These are phyloP conservation scores for Aspergillus sp. DNA, from an alignment of 2,329 filamentous ascomycete genomes.

Conservation along the genomic window DNA sequence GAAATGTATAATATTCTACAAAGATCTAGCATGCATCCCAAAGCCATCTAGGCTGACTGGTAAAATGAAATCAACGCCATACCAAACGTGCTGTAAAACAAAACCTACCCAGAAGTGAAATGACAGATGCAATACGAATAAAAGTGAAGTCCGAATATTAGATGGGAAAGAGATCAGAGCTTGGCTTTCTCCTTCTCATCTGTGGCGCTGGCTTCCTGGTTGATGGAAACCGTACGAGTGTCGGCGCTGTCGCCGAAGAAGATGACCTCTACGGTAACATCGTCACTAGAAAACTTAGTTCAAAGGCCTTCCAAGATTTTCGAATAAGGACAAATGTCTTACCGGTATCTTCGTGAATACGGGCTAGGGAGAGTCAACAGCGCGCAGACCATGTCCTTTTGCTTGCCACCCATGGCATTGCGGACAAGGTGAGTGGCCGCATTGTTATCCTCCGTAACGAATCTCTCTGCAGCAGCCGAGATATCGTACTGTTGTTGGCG, in stretches of 20 bases:
- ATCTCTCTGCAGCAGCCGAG: conserved; percentile 61
- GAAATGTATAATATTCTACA: not conserved
- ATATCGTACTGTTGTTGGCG: conserved; percentile 88
- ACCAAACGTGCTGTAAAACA: not conserved
- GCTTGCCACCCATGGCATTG: conserved; percentile 88
- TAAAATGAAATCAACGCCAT: not conserved
- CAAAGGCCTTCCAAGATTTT: not conserved
- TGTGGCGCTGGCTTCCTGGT: conserved; percentile 74
- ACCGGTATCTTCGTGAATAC: conserved; percentile 86
- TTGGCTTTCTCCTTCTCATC: conserved; percentile 44
- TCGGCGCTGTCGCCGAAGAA: conserved; percentile 84
- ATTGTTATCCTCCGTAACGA: conserved; percentile 91
- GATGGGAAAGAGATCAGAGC: conserved; percentile 26
- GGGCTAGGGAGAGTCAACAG: conserved; percentile 85
- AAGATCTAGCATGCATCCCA: not conserved
- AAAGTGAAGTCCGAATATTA: not conserved
- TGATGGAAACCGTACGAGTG: conserved; percentile 72
- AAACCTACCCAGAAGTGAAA: not conserved
- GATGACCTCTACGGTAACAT: conserved; percentile 94
- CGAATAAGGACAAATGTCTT: conserved; percentile 20
- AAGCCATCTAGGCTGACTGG: not conserved
- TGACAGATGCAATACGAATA: not conserved
- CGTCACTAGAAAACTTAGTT: conserved; percentile 58
- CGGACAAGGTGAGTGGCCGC: conserved; percentile 91
- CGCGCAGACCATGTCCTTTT: conserved; percentile 88